Percentiles rank a stretch among this genome's conserved stretches.
These are phyloP conservation scores for Colletotrichum trifolii DNA, from an alignment of 2,329 filamentous ascomycete genomes.

Conservation along the genomic window DNA sequence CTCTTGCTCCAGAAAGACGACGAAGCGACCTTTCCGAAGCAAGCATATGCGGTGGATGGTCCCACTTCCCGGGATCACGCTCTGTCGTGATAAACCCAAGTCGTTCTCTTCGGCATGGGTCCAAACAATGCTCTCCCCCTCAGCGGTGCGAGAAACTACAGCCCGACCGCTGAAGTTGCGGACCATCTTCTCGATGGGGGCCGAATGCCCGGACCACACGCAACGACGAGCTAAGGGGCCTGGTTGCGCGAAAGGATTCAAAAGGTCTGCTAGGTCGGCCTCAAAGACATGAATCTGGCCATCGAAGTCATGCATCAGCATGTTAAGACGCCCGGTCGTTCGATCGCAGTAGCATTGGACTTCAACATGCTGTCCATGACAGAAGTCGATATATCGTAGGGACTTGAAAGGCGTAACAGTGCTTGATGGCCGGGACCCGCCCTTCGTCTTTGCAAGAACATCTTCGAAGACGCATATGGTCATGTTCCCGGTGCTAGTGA, in stretches of 20 bases:
- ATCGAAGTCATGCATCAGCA: constrained; percentile 87
- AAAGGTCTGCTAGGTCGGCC: constrained; percentile 79
- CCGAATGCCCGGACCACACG: constrained; percentile 86
- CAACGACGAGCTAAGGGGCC: constrained; percentile 71
- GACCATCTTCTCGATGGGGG: constrained; percentile 84
- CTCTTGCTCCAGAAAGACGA: constrained; percentile 81
- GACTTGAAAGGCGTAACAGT: constrained; percentile 84
- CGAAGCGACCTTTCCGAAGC: constrained; percentile 79
- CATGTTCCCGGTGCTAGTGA: constrained; percentile 88
- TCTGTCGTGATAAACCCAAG: constrained; percentile 72
- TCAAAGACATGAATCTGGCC: constrained; percentile 87
- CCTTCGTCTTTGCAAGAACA: constrained; percentile 74
- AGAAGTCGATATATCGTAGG: constrained; percentile 57
- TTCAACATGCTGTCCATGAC: constrained; percentile 65
- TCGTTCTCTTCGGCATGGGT: constrained; percentile 68
- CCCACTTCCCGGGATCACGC: constrained; percentile 72
- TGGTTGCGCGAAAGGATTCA: constrained; percentile 76
- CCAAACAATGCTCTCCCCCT: constrained; percentile 87
- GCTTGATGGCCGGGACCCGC: constrained; percentile 76
- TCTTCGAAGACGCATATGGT: constrained; percentile 94
- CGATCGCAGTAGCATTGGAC: constrained; percentile 79
- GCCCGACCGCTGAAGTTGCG: constrained; percentile 85
- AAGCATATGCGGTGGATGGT: constrained; percentile 86
- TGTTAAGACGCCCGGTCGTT: constrained; percentile 71
- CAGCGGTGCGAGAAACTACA: constrained; percentile 81